phyloP scores from a whole-genome alignment of 495 filamentous ascomycete species.

The Penicillium soppii region DNA sequence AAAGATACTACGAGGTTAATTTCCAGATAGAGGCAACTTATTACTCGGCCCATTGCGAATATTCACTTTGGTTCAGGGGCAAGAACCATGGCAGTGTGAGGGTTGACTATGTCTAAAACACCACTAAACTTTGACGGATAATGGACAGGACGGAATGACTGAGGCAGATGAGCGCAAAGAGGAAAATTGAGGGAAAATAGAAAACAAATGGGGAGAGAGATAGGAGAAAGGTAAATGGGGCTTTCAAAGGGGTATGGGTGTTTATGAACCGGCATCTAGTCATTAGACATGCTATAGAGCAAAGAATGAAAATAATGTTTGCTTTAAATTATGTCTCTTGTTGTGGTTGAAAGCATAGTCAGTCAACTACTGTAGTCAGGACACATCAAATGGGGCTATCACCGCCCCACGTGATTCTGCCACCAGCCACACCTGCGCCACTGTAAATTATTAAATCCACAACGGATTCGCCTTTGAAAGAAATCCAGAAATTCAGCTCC shows the following conservation, averaged over 20 bases:
- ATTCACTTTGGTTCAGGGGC: conserved; percentile 21
- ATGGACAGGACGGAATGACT: background rate
- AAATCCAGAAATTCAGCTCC: conserved; percentile 48
- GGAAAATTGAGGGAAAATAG: background rate
- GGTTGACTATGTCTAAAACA: conserved; percentile 25
- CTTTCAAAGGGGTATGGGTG: no score
- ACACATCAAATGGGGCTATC: background rate
- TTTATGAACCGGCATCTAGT: no score
- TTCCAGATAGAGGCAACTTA: conserved; percentile 25
- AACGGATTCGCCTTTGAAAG: conserved; percentile 46
- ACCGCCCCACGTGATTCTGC: conserved; percentile 25
- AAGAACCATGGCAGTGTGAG: conserved; percentile 24
- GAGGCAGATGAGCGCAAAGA: no score
- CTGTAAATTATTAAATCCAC: conserved; percentile 48
- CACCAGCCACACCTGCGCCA: conserved; percentile 43
- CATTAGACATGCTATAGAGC: no score
- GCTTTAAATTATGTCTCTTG: no score
- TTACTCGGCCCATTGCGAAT: conserved; percentile 27
- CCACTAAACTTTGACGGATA: background rate
- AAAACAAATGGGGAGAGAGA: no score
- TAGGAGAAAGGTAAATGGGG: no score
- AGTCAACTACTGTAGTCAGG: no score
- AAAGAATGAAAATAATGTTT: no score
- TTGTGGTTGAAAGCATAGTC: no score
- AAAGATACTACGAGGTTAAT: conserved; percentile 19